Evolutionary conservation across 768 basidiomycete species (phyloP).

Genomic region (Rhodocollybia butyracea): DNA sequence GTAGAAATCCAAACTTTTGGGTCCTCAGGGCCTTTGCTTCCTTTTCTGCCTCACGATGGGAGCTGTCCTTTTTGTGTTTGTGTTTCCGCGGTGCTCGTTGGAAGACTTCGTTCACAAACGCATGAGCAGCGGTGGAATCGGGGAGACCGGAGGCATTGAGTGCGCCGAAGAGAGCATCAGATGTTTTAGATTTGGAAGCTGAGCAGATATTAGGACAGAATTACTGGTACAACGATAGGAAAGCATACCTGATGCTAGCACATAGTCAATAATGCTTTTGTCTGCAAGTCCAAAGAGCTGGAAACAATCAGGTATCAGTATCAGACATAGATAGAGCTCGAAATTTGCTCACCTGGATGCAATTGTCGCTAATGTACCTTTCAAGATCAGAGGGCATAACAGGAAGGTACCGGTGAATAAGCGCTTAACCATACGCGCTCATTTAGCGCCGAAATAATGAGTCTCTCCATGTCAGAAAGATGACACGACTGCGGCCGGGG

Average conservation of each 20-base stretch:
- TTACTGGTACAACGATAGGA: neutral
- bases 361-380: constrained; percentile 77
- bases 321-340: constrained; percentile 4
- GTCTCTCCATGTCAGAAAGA: too few species aligned
- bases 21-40: constrained; percentile 66
- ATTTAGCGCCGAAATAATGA: too few species aligned
- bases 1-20: constrained; percentile 75
- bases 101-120: constrained; percentile 78
- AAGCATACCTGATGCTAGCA: constrained; percentile 74
- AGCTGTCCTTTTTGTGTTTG: constrained; percentile 55
- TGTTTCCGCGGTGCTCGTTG: constrained; percentile 72
- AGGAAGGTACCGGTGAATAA: too few species aligned
- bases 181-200: constrained; percentile 83
- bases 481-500: too few species aligned
- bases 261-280: constrained; percentile 80
- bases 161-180: constrained; percentile 72
- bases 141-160: constrained; percentile 80
- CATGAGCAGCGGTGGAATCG: constrained; percentile 73
- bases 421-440: too few species aligned
- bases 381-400: constrained; percentile 65
- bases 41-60: constrained; percentile 69
- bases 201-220: neutral
- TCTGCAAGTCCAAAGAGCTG: constrained; percentile 86
- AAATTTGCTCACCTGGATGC: constrained; percentile 52
- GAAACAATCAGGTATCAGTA: neutral